Percentiles rank a stretch among this genome's conserved stretches.
phyloP scores from a whole-genome alignment of 2,329 filamentous ascomycete species.

The Fusarium cyanostomum region DNA sequence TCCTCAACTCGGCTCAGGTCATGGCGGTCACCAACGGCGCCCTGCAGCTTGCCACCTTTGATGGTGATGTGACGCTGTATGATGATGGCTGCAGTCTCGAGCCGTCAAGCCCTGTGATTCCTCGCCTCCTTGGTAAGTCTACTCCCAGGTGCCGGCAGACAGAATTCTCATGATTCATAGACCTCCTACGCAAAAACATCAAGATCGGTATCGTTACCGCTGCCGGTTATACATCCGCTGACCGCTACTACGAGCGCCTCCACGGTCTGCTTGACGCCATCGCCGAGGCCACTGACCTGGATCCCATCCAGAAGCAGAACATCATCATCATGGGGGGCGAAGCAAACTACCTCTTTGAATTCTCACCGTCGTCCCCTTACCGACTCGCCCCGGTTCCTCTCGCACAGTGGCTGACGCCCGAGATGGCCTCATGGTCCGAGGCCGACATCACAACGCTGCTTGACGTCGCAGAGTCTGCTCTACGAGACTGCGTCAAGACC shows the following conservation, averaged over 20 bases:
- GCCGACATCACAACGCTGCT: constrained; percentile 81
- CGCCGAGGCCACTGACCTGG: constrained; percentile 65
- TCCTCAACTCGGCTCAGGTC: constrained; percentile 93
- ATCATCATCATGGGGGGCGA: constrained; percentile 95
- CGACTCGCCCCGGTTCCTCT: constrained; percentile 75
- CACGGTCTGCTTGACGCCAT: constrained; percentile 88
- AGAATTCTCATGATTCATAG: constrained; percentile 44
- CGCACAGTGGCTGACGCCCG: constrained; percentile 76
- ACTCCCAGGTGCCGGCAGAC: neutral
- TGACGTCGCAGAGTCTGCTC: constrained; percentile 85
- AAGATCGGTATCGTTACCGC: constrained; percentile 96
- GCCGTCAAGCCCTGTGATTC: constrained; percentile 79
- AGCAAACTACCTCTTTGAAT: constrained; percentile 93
- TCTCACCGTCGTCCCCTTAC: constrained; percentile 69
- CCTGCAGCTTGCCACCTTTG: constrained; percentile 90
- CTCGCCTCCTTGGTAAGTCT: constrained; percentile 61
- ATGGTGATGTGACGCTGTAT: constrained; percentile 97
- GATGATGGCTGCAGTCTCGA: constrained; percentile 85
- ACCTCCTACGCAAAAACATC: constrained; percentile 79
- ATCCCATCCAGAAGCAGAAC: constrained; percentile 74
- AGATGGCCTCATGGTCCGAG: constrained; percentile 82
- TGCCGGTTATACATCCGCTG: constrained; percentile 89
- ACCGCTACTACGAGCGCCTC: constrained; percentile 86
- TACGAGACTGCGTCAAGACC: constrained; percentile 81
- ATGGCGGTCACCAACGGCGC: constrained; percentile 86